phyloP scores from a whole-genome alignment of 139 green algal species.

The Coelastrella sp. region DNA sequence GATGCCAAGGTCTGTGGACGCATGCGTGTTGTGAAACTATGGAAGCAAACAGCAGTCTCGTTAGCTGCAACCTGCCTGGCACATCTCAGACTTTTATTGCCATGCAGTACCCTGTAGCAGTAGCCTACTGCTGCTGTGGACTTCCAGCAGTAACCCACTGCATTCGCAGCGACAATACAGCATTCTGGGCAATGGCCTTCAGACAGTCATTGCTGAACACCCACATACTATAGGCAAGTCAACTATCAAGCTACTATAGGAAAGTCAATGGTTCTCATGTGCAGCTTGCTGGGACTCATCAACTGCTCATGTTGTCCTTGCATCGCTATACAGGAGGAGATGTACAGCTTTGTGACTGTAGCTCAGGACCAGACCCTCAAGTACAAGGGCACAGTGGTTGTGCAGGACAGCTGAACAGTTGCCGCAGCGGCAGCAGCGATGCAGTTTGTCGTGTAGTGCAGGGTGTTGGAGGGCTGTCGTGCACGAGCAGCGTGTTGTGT shows the following conservation, averaged over 20 bases:
- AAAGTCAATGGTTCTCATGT: too few relatives aligned
- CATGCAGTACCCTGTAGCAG: not conserved
- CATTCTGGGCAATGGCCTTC: too few relatives aligned
- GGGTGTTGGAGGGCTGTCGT: too few relatives aligned
- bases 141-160: too few relatives aligned
- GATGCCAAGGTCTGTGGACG: constrained; percentile 87
- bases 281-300: not conserved
- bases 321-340: constrained; percentile 98
- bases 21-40: too few relatives aligned
- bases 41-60: too few relatives aligned
- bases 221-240: too few relatives aligned
- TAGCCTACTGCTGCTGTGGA: too few relatives aligned
- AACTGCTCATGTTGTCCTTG: constrained; percentile 13
- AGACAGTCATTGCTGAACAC: too few relatives aligned
- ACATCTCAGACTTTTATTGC: not conserved
- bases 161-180: too few relatives aligned
- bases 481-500: not conserved
- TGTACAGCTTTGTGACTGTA: constrained; percentile 99
- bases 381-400: constrained; percentile 83
- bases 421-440: constrained; percentile 14
- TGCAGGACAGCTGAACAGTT: constrained; percentile 72
- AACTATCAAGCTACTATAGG: too few relatives aligned
- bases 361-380: constrained; percentile 92
- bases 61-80: not conserved
- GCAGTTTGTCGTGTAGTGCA: too few relatives aligned